phyloP scores from a whole-genome alignment of 768 basidiomycete species.

The Ramaria rubella region DNA sequence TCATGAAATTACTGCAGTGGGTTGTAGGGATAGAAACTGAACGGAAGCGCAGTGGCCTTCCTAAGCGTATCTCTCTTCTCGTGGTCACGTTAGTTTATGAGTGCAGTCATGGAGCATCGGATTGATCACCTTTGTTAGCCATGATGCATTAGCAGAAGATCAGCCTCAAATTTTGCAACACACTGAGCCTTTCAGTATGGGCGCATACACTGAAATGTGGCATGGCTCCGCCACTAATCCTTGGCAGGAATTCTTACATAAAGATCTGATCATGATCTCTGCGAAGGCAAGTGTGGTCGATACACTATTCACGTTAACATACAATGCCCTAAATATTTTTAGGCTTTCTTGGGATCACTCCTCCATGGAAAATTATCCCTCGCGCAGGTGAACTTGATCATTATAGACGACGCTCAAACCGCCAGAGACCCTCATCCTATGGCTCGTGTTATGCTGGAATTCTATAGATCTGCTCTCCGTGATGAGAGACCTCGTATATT shows the following conservation, averaged over 20 bases:
- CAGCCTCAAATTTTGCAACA: conserved; percentile 1
- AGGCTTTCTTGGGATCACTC: conserved; percentile 39
- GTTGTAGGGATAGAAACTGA: conserved; percentile 20
- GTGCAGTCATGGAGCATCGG: neutral
- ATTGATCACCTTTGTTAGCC: neutral
- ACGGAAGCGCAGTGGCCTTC: conserved; percentile 14
- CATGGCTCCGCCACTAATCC: conserved; percentile 20
- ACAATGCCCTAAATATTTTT: neutral
- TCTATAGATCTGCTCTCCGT: conserved; percentile 33
- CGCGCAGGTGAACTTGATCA: conserved; percentile 38
- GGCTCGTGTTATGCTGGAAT: conserved; percentile 39
- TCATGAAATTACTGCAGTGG: conserved; percentile 26
- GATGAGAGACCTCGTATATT: conserved; percentile 39
- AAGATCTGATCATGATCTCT: conserved; percentile 36
- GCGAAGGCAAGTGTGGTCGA: conserved; percentile 29
- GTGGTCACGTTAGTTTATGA: conserved; percentile 27
- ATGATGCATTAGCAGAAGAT: conserved; percentile 9
- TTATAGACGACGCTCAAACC: conserved; percentile 38
- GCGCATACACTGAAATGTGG: conserved; percentile 23
- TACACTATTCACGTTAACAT: neutral
- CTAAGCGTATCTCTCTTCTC: conserved; percentile 23
- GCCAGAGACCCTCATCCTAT: conserved; percentile 36
- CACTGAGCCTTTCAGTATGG: conserved; percentile 18
- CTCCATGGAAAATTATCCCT: conserved; percentile 33
- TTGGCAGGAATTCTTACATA: conserved; percentile 22